Conservation (phyloP, 2,329 filamentous ascomycete genomes). For the Pseudocercospora fuligena region DNA sequence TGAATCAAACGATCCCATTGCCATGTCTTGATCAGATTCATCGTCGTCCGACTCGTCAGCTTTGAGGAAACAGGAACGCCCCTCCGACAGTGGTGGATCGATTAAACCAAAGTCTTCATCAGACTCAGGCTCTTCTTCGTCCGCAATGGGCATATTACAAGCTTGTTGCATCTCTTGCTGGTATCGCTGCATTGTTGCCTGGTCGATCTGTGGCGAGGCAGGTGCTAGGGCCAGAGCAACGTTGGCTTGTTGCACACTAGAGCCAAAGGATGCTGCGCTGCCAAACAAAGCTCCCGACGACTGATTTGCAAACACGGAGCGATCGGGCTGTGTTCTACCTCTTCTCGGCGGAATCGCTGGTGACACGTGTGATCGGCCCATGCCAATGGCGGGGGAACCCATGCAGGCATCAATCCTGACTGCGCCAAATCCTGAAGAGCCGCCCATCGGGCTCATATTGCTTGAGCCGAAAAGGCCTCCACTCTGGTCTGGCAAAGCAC, state of each 20-base stretch:
- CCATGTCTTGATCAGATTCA: too few species aligned
- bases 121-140: slow-evolving; percentile 11
- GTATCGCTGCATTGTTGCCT: not conserved
- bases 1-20: too few species aligned
- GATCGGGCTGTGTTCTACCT: too few species aligned
- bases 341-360: too few species aligned
- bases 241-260: not conserved
- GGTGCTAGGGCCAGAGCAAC: not conserved
- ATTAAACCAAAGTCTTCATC: slow-evolving; percentile 14
- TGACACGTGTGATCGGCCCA: too few species aligned
- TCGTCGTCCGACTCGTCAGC: too few species aligned
- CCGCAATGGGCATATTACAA: not conserved
- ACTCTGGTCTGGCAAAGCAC: not conserved
- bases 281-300: not conserved
- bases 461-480: not conserved
- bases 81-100: too few species aligned
- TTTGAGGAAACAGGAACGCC: too few species aligned
- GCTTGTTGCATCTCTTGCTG: not conserved
- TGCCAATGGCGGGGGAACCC: too few species aligned
- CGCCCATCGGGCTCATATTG: not conserved
- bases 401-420: too few species aligned
- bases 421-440: too few species aligned
- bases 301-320: not conserved
- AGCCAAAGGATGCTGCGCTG: not conserved
- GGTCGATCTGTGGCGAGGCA: not conserved